These are phyloP conservation scores for Jamesozyma jinghongensis DNA, from an alignment of 805 yeast genomes.

Conservation along the genomic window DNA sequence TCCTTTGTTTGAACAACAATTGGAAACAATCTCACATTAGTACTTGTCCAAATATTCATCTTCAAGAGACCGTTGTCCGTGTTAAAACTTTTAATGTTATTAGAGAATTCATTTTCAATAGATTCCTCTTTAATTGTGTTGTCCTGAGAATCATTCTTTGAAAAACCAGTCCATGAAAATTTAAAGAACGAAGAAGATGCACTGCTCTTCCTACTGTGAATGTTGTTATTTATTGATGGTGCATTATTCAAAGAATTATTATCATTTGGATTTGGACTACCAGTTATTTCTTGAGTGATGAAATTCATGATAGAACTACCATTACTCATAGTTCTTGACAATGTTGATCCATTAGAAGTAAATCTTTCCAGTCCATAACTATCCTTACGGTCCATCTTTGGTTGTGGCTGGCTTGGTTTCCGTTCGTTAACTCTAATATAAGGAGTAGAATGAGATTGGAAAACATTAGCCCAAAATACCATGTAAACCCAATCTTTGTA, in stretches of 20 bases:
- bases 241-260: constrained; percentile 2
- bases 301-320: constrained; percentile 16
- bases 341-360: constrained; percentile 21
- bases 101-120: constrained; percentile 1
- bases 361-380: constrained; percentile 18
- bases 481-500: constrained; percentile 19
- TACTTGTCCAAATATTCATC: constrained; percentile 45
- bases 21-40: constrained; percentile 42
- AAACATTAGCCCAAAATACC: constrained; percentile 25
- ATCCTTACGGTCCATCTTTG: not conserved
- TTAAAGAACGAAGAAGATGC: constrained; percentile 30
- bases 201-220: constrained; percentile 11
- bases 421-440: constrained; percentile 2
- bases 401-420: constrained; percentile 2
- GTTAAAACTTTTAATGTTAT: constrained; percentile 14
- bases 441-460: constrained; percentile 18
- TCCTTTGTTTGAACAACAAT: constrained; percentile 34
- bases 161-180: constrained; percentile 31
- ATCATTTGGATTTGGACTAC: constrained; percentile 3
- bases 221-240: constrained; percentile 1
- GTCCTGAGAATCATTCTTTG: constrained; percentile 14
- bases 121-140: constrained; percentile 14
- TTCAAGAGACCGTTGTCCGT: constrained; percentile 27
- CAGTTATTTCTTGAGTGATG: constrained; percentile 7
- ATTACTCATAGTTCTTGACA: constrained; percentile 26